phyloP scores from a whole-genome alignment of 306 rosid genomes.

The Rubus parviflorus region DNA sequence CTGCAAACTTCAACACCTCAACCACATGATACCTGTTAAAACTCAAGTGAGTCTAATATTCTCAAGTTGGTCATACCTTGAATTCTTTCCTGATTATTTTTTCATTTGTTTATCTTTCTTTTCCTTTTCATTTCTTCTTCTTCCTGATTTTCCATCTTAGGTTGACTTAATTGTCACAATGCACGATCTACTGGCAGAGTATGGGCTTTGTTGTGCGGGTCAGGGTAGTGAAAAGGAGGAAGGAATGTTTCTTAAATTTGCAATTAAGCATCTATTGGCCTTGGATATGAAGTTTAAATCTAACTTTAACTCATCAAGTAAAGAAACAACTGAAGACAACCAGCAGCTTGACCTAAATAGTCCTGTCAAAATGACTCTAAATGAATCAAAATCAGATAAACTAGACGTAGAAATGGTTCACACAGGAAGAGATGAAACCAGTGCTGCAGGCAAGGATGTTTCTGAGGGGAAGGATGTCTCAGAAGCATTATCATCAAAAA shows the following conservation, averaged over 20 bases:
- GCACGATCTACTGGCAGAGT: constrained; percentile 94
- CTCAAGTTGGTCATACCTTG: constrained; percentile 27
- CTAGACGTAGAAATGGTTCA: constrained; percentile 45
- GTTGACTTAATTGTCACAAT: constrained; percentile 89
- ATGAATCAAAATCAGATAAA: constrained; percentile 46
- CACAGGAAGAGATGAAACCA: constrained; percentile 43
- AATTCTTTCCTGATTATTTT: constrained; percentile 6
- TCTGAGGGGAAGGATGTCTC: constrained; percentile 46
- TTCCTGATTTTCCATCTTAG: constrained; percentile 45
- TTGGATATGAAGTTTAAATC: constrained; percentile 91
- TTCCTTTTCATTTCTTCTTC: constrained; percentile 7
- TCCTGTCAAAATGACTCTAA: constrained; percentile 42
- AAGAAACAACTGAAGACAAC: constrained; percentile 47
- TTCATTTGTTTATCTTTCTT: neutral
- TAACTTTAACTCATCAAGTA: constrained; percentile 43
- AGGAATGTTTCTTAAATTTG: constrained; percentile 91
- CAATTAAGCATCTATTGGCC: constrained; percentile 89
- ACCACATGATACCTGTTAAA: constrained; percentile 51
- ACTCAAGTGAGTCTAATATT: constrained; percentile 63
- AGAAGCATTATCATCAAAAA: constrained; percentile 45
- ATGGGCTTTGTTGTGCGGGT: constrained; percentile 91
- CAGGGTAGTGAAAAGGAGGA: constrained; percentile 80
- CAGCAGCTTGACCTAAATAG: constrained; percentile 50
- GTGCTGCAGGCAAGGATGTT: constrained; percentile 42
- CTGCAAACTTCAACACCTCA: constrained; percentile 95